Evolutionary conservation across 75 land plant species (phyloP).

Genomic region (Cunninghamia lanceolata): DNA sequence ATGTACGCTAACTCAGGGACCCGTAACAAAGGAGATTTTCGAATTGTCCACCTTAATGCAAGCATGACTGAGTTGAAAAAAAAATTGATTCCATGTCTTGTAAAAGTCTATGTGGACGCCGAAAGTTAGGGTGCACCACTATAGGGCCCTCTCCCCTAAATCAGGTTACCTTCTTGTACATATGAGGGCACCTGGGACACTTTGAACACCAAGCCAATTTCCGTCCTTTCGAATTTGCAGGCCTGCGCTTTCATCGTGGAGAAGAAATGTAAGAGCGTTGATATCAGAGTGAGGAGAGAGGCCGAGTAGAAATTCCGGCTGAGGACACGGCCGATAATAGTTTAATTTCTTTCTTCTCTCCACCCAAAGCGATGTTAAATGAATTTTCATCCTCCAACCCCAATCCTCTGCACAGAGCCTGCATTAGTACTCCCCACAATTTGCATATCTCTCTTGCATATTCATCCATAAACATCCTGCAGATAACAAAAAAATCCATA

Average conservation of each 20-base stretch:
- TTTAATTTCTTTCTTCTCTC: not conserved
- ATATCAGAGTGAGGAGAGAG: slow-evolving; percentile 3
- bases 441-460: not conserved
- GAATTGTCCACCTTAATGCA: too few relatives aligned
- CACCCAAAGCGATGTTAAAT: not conserved
- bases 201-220: not conserved
- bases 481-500: not conserved
- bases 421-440: not conserved
- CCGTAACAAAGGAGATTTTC: too few relatives aligned
- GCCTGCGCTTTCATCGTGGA: not conserved
- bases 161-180: too few relatives aligned
- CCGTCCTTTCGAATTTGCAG: not conserved
- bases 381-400: not conserved
- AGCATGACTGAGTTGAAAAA: too few relatives aligned
- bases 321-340: slow-evolving; percentile 21
- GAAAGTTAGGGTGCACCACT: too few relatives aligned
- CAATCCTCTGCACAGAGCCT: not conserved
- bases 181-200: not conserved
- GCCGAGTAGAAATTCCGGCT: slow-evolving; percentile 17
- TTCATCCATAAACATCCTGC: not conserved
- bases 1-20: too few relatives aligned
- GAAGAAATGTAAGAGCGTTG: not conserved
- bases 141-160: too few relatives aligned
- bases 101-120: too few relatives aligned
- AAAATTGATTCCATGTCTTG: too few relatives aligned